These are phyloP conservation scores for Pseudevernia furfuracea DNA, from an alignment of 495 filamentous ascomycete genomes.

Conservation along the genomic window DNA sequence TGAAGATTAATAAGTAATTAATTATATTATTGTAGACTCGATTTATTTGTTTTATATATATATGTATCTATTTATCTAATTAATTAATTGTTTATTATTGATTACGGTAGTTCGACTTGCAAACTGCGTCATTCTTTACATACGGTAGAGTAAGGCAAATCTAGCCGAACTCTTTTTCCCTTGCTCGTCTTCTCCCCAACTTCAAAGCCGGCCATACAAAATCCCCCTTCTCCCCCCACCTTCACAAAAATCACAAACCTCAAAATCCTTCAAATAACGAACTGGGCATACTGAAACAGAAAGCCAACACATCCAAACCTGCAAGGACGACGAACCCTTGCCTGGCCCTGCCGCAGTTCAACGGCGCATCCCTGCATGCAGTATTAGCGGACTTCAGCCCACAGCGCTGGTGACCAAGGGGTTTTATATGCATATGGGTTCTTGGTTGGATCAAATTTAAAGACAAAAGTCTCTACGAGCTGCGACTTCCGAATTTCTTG, in stretches of 20 bases:
- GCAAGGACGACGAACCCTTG: neutral
- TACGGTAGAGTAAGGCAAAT: neutral
- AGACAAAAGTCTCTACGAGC: neutral
- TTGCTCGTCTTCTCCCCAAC: too few relatives aligned
- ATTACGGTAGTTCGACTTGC: too few relatives aligned
- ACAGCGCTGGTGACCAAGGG: neutral
- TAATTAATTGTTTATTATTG: too few relatives aligned
- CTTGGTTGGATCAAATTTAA: neutral
- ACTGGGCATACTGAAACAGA: neutral
- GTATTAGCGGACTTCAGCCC: neutral
- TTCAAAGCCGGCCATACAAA: too few relatives aligned
- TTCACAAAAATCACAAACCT: neutral
- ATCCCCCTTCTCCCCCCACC: neutral
- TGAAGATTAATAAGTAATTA: too few relatives aligned
- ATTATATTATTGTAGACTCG: too few relatives aligned
- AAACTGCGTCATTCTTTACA: neutral
- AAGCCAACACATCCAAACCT: neutral
- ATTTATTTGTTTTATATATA: too few relatives aligned
- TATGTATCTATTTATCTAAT: too few relatives aligned
- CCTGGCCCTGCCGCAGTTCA: neutral
- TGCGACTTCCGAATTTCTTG: neutral
- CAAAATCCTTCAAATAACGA: neutral
- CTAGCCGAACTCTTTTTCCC: neutral
- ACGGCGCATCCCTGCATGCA: neutral
- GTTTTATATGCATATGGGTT: neutral